Evolutionary conservation across 2,329 filamentous ascomycete species (phyloP).

Genomic region (Aspergillus sp.): DNA sequence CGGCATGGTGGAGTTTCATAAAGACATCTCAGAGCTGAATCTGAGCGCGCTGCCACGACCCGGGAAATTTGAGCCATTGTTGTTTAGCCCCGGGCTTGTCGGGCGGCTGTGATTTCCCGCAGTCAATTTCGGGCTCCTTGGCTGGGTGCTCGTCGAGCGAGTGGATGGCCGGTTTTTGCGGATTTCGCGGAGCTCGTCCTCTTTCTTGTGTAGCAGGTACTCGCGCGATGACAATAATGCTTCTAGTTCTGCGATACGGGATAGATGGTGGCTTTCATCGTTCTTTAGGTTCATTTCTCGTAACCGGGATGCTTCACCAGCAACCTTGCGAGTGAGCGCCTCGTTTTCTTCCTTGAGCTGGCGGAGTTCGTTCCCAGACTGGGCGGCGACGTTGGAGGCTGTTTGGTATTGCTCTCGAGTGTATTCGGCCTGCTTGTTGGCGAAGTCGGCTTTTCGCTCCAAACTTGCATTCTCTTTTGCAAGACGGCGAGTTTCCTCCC

Average conservation of each 20-base stretch:
- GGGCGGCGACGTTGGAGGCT: slow-evolving; percentile 45
- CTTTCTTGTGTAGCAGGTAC: slow-evolving; percentile 40
- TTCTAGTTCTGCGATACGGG: slow-evolving; percentile 41
- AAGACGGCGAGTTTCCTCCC: slow-evolving; percentile 40
- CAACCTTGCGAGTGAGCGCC: slow-evolving; percentile 36
- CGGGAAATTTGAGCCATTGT: slow-evolving; percentile 27
- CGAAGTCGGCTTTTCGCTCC: slow-evolving; percentile 41
- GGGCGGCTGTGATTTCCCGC: slow-evolving; percentile 36
- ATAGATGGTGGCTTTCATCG: slow-evolving; percentile 34
- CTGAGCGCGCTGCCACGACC: slow-evolving; percentile 39
- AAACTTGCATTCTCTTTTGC: slow-evolving; percentile 36
- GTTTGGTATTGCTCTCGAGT: slow-evolving; percentile 49
- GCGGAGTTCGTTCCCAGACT: slow-evolving; percentile 39
- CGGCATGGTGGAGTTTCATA: slow-evolving; percentile 13
- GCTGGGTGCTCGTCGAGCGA: slow-evolving; percentile 43
- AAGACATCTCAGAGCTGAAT: slow-evolving; percentile 39
- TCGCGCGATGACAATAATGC: slow-evolving; percentile 36
- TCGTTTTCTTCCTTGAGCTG: slow-evolving; percentile 40
- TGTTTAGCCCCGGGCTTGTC: slow-evolving; percentile 39
- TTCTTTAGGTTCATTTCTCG: slow-evolving; percentile 38
- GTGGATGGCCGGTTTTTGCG: slow-evolving; percentile 46
- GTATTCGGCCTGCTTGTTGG: slow-evolving; percentile 46
- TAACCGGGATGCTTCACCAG: slow-evolving; percentile 36
- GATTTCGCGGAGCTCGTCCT: slow-evolving; percentile 46
- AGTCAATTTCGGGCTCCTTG: slow-evolving; percentile 42